Base-by-base conservation (phyloP, 108 stramenopile genomes). In the Discostella stelligeroides region DNA sequence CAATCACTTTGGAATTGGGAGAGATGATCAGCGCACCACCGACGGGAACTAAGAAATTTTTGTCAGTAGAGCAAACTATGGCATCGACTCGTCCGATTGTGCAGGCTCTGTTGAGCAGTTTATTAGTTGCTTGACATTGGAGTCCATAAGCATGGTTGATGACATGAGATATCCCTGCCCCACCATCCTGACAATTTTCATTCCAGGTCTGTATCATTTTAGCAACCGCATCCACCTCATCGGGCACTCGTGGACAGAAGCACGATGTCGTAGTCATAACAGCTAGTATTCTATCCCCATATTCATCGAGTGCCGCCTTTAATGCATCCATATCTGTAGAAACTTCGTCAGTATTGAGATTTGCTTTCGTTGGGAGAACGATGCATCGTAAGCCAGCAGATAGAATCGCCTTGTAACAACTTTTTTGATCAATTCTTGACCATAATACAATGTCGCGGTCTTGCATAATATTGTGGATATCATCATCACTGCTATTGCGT, bases 121-220 rank as follows among this genome's bases (percentile, higher is more conserved):
- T 89, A 82, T 82, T 72, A 0, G 89, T 92, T 15, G 63, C 49
- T 18, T 72, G 46, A 58, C 98, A 98, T 79, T 99, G 98, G 18
- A 98, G 77, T 37, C 99, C 99, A 73, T 99, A 99, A 49, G 99
- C 99, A 81, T 99, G 97, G 78, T 99, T 99, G 61, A 99, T 89
- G 41, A 99, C 82, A 72, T 99, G 99, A 20, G 84, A 64, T 18
- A 99, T 79, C 18, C 82, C 75, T 0, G 65, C 57, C 30, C 79
- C 60, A 14, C 58, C 58, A 13, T 34, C 34, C 6, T 39, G 14
- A 24, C 39, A 67, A 13, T 24, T 50, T 14, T 62, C 29, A 45
- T 78, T 81, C 68, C 71, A 81, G 28, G 29, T 42, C 27, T 70
- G 63, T 74, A 95, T 95, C 20, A 98, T 66, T 55, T 87, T 90